Conservation (phyloP, 2,329 filamentous ascomycete species). For the Claviceps monticola region DNA sequence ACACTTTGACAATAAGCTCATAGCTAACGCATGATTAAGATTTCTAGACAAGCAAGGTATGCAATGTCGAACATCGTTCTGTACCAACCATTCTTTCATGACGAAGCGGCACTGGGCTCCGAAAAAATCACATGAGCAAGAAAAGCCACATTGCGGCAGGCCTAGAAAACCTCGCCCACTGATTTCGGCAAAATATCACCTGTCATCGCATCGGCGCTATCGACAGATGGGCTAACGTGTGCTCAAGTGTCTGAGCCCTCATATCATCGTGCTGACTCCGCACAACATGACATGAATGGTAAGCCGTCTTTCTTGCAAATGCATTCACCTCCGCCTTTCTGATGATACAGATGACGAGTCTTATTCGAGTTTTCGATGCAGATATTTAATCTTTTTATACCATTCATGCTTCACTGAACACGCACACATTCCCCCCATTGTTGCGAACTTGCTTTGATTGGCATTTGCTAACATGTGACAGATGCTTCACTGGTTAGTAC, state of each 20-base stretch:
- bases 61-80: slow-evolving; percentile 8
- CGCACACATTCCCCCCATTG: neutral
- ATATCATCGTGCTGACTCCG: neutral
- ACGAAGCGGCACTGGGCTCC: slow-evolving; percentile 98
- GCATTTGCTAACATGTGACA: slow-evolving; percentile 11
- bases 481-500: slow-evolving; percentile 11
- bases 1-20: slow-evolving; percentile 2
- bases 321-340: neutral
- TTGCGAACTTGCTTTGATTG: neutral
- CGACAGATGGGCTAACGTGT: neutral
- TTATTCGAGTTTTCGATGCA: slow-evolving; percentile 60
- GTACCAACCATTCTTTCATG: slow-evolving; percentile 31
- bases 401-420: slow-evolving; percentile 56
- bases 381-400: slow-evolving; percentile 51
- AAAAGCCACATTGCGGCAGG: slow-evolving; percentile 90
- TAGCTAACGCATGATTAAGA: slow-evolving; percentile 19
- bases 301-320: neutral
- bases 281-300: neutral
- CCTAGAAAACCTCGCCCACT: slow-evolving; percentile 99
- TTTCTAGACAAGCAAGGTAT: slow-evolving; percentile 24
- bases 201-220: neutral
- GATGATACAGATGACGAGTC: slow-evolving; percentile 54
- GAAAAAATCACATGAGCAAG: slow-evolving; percentile 57
- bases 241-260: neutral
- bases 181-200: slow-evolving; percentile 31